These are phyloP conservation scores for Leccinum ochraceum DNA, from an alignment of 768 basidiomycete species.

Conservation along the genomic window DNA sequence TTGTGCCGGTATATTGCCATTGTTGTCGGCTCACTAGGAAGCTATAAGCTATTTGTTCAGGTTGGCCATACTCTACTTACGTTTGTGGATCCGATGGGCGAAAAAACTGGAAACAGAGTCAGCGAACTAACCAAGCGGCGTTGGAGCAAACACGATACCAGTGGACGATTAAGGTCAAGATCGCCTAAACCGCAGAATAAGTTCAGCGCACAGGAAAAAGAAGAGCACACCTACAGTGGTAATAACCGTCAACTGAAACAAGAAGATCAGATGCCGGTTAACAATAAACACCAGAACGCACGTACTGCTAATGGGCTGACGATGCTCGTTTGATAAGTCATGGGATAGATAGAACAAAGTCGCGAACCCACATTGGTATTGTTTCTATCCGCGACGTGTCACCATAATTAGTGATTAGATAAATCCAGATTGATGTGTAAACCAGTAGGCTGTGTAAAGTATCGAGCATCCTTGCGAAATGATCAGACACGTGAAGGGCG, in stretches of 20 bases:
- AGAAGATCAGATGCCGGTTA: neutral
- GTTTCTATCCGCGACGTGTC: slow-evolving; percentile 37
- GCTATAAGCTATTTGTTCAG: neutral
- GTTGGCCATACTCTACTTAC: slow-evolving; percentile 25
- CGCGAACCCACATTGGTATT: slow-evolving; percentile 43
- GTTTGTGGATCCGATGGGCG: slow-evolving; percentile 42
- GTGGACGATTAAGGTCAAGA: slow-evolving; percentile 52
- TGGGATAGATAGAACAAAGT: neutral
- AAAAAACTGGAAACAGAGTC: slow-evolving; percentile 33
- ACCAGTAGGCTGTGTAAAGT: slow-evolving; percentile 43
- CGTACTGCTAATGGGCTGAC: slow-evolving; percentile 31
- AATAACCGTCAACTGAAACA: slow-evolving; percentile 28
- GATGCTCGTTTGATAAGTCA: neutral
- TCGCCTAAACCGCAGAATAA: slow-evolving; percentile 38
- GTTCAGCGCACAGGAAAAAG: neutral
- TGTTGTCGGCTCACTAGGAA: slow-evolving; percentile 28
- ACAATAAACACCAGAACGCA: neutral
- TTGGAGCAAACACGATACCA: slow-evolving; percentile 35
- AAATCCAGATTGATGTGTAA: slow-evolving; percentile 42
- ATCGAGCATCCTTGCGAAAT: slow-evolving; percentile 34
- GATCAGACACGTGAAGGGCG: neutral
- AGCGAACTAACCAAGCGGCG: neutral
- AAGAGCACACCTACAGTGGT: slow-evolving; percentile 28
- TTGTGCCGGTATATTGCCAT: slow-evolving; percentile 33
- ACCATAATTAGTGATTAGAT: slow-evolving; percentile 47